A percentile compares a stretch with the other conserved stretches of the same genome.
Evolutionary conservation across 352 stramenopile genomes (phyloP).

Genomic region (Pythium monospermum): DNA sequence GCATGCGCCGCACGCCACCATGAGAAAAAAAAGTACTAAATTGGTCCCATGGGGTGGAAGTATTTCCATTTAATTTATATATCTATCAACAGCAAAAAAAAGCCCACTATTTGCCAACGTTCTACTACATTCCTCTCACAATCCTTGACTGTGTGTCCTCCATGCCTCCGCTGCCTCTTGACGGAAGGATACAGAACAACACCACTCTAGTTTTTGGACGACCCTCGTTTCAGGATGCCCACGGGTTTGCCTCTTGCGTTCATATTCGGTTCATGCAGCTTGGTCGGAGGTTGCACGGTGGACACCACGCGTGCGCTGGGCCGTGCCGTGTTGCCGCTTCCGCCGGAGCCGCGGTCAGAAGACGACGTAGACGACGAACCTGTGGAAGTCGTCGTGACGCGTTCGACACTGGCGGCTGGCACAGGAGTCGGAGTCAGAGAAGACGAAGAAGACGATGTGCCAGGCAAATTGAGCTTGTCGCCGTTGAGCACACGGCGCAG

Average conservation of each 20-base stretch:
- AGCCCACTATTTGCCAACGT: neutral
- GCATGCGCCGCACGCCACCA: constrained; percentile 21
- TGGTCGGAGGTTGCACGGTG: constrained; percentile 16
- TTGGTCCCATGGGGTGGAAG: neutral
- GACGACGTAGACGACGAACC: constrained; percentile 14
- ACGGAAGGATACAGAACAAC: constrained; percentile 3
- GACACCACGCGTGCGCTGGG: constrained; percentile 16
- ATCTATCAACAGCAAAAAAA: constrained; percentile 14
- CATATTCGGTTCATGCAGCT: constrained; percentile 24
- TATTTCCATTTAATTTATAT: constrained; percentile 21
- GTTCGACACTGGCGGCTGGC: neutral
- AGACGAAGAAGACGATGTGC: constrained; percentile 7
- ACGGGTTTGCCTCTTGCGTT: constrained; percentile 39
- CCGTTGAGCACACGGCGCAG: constrained; percentile 34
- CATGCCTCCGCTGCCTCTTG: constrained; percentile 9
- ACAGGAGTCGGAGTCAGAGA: neutral
- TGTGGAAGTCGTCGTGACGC: constrained; percentile 17
- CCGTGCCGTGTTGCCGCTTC: constrained; percentile 6
- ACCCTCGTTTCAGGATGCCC: constrained; percentile 45
- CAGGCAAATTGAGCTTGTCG: constrained; percentile 20
- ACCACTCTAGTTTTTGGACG: neutral
- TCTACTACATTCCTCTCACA: neutral
- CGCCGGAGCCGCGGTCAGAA: constrained; percentile 11
- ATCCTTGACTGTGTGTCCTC: neutral
- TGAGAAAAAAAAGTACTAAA: constrained; percentile 5